phyloP scores from a whole-genome alignment of 2,329 filamentous ascomycete genomes.

The Xylaria sp. region DNA sequence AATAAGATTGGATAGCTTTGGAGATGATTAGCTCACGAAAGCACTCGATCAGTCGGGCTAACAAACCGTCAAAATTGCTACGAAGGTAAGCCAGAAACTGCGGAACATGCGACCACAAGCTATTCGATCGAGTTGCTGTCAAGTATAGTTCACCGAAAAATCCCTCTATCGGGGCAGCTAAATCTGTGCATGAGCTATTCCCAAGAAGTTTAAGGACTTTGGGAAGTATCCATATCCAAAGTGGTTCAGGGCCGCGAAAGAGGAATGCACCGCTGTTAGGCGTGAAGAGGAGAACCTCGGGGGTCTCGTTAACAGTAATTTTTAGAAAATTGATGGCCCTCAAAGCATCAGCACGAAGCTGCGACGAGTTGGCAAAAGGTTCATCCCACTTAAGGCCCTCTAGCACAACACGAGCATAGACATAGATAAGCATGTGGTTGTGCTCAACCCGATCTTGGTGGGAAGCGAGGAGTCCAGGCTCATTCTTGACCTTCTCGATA shows the following conservation, averaged over 20 bases:
- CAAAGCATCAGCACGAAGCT: conserved; percentile 68
- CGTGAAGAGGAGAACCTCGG: conserved; percentile 69
- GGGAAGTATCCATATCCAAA: conserved; percentile 74
- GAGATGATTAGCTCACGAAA: conserved; percentile 37
- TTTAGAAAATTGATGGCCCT: conserved; percentile 83
- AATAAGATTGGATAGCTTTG: conserved; percentile 40
- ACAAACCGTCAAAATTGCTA: conserved; percentile 60
- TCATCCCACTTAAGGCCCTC: conserved; percentile 76
- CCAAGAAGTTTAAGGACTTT: conserved; percentile 68
- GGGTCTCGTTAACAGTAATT: conserved; percentile 79
- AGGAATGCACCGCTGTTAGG: conserved; percentile 57
- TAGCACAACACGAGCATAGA: conserved; percentile 82
- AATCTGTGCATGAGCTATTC: conserved; percentile 58
- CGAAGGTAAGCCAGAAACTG: conserved; percentile 62
- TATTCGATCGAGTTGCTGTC: conserved; percentile 56
- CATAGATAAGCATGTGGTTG: conserved; percentile 86
- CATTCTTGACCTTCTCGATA: conserved; percentile 66
- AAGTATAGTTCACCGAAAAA: conserved; percentile 64
- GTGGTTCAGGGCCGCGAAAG: conserved; percentile 67
- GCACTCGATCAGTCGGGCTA: background rate
- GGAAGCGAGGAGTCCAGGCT: conserved; percentile 66
- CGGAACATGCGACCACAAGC: conserved; percentile 61
- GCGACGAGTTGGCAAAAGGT: conserved; percentile 69
- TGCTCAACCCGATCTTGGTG: conserved; percentile 75
- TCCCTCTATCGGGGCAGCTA: conserved; percentile 63